Evolutionary conservation across 2,329 filamentous ascomycete species (phyloP).

Genomic region (Colletotrichum orbiculare): DNA sequence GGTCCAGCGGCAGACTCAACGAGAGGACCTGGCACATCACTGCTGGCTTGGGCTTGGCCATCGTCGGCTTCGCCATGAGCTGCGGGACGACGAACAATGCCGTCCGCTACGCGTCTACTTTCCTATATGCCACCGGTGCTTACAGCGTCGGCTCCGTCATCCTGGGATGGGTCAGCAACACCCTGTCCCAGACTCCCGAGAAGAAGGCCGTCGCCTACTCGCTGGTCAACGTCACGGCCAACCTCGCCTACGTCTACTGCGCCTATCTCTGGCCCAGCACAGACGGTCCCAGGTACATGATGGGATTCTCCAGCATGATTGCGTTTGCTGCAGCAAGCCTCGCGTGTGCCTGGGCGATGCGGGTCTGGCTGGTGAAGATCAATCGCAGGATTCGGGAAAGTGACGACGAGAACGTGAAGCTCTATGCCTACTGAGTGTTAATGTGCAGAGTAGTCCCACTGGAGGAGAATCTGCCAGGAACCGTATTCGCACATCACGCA

Average conservation of each 20-base stretch:
- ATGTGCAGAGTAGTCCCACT: too few species aligned
- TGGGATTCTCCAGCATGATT: slow-evolving; percentile 74
- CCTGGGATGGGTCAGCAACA: slow-evolving; percentile 81
- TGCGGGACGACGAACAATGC: slow-evolving; percentile 20
- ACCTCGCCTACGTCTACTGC: slow-evolving; percentile 66
- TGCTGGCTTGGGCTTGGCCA: slow-evolving; percentile 51
- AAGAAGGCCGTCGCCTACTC: slow-evolving; percentile 74
- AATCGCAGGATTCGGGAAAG: slow-evolving; percentile 39
- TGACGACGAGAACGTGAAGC: slow-evolving; percentile 37
- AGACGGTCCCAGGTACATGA: slow-evolving; percentile 61
- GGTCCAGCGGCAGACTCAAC: slow-evolving; percentile 57
- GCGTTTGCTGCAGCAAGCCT: slow-evolving; percentile 47
- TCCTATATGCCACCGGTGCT: slow-evolving; percentile 20
- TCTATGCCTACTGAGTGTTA: slow-evolving; percentile 38
- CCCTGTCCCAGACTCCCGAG: slow-evolving; percentile 78
- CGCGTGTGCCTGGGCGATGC: slow-evolving; percentile 35
- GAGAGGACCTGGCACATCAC: slow-evolving; percentile 61
- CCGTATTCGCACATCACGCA: too few species aligned
- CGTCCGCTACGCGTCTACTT: slow-evolving; percentile 35
- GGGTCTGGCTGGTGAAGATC: slow-evolving; percentile 37
- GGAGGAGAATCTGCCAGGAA: too few species aligned
- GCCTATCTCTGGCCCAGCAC: slow-evolving; percentile 61
- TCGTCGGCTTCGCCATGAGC: slow-evolving; percentile 38
- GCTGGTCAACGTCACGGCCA: slow-evolving; percentile 65
- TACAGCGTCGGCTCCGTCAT: slow-evolving; percentile 25